phyloP scores from a whole-genome alignment of 345 rosid genomes.

The Acer yangbiense region DNA sequence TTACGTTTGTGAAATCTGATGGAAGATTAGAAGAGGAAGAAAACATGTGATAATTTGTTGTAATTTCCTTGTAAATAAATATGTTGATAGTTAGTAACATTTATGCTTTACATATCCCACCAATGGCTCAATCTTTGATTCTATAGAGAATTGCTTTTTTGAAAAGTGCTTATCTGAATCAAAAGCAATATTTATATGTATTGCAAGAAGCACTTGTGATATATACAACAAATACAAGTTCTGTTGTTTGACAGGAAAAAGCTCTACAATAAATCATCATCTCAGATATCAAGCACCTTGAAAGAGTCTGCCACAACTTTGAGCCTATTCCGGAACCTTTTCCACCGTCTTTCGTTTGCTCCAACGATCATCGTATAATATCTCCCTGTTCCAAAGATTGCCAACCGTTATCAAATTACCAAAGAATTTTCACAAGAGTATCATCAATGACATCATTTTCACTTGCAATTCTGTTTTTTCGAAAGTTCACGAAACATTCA shows the following conservation, averaged over 20 bases:
- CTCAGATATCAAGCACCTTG: slow-evolving; percentile 61
- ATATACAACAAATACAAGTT: neutral
- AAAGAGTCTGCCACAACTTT: slow-evolving; percentile 82
- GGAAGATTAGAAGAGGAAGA: slow-evolving; percentile 31
- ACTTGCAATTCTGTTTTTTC: too few relatives aligned
- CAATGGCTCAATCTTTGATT: neutral
- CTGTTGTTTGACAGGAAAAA: neutral
- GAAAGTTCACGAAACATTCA: neutral
- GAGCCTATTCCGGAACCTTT: slow-evolving; percentile 56
- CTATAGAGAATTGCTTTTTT: too few relatives aligned
- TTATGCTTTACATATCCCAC: neutral
- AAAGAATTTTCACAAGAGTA: neutral
- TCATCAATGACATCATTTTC: too few relatives aligned
- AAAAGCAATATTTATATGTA: neutral
- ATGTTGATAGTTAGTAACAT: slow-evolving; percentile 16
- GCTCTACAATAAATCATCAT: neutral
- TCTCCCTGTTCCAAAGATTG: slow-evolving; percentile 45
- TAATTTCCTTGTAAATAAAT: slow-evolving; percentile 45
- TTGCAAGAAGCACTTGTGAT: neutral
- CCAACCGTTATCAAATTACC: neutral
- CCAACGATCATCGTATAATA: slow-evolving; percentile 73
- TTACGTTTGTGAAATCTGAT: slow-evolving; percentile 26
- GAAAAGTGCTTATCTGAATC: too few relatives aligned
- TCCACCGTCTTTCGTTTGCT: slow-evolving; percentile 81
- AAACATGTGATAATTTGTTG: slow-evolving; percentile 30